Percentiles rank a stretch among this genome's conserved stretches.
Evolutionary conservation across 306 rosid species (phyloP).

Genomic region (Bauhinia variegata): DNA sequence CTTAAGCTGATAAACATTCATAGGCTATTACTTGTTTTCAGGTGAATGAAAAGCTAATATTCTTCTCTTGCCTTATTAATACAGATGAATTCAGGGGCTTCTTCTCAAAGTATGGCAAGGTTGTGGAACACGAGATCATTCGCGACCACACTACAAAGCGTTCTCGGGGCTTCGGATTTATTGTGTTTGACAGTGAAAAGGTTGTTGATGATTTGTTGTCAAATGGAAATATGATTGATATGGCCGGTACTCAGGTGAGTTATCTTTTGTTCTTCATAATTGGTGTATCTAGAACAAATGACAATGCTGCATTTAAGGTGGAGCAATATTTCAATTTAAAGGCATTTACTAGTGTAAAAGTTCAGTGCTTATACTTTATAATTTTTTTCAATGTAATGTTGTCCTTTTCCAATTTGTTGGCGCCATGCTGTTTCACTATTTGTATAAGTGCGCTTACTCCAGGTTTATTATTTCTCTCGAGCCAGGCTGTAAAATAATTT

Average conservation of each 20-base stretch:
- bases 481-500: conserved; percentile 45
- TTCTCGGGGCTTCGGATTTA: conserved; percentile 91
- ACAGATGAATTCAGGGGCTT: conserved; percentile 76
- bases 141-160: conserved; percentile 85
- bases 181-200: conserved; percentile 83
- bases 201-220: conserved; percentile 80
- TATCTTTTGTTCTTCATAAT: conserved; percentile 26
- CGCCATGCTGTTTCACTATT: conserved; percentile 2
- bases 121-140: conserved; percentile 86
- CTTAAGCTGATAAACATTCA: neutral
- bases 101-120: conserved; percentile 73
- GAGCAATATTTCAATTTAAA: neutral
- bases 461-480: conserved; percentile 52
- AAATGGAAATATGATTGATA: conserved; percentile 92
- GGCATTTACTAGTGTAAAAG: neutral
- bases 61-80: neutral
- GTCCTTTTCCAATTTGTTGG: neutral
- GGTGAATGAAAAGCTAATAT: neutral
- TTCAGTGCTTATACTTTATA: neutral
- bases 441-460: conserved; percentile 43
- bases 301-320: neutral
- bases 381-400: conserved; percentile 13
- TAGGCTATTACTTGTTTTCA: neutral
- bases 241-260: conserved; percentile 96
- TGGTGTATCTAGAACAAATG: neutral